Conservation (phyloP, 148 eudicot genomes). For the Nepenthes gracilis region DNA sequence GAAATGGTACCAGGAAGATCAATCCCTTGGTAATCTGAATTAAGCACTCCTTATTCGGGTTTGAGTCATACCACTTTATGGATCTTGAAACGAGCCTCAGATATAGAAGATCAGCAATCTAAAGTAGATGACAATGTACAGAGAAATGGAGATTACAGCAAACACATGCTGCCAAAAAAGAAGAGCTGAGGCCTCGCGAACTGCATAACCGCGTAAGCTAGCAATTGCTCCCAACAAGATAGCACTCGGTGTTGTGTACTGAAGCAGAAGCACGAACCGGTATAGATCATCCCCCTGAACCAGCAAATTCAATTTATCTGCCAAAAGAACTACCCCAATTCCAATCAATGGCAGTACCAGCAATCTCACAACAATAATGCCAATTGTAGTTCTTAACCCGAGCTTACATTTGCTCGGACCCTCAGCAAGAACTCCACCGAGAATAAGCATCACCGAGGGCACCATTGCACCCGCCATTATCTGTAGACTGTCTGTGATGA, state of each 20-base stretch:
- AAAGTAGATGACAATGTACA: constrained; percentile 53
- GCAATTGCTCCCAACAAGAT: constrained; percentile 92
- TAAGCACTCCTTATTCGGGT: too few species aligned
- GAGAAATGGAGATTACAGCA: constrained; percentile 50
- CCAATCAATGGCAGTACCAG: constrained; percentile 69
- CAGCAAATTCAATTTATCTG: constrained; percentile 34
- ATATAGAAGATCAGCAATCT: constrained; percentile 28
- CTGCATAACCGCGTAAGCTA: constrained; percentile 87
- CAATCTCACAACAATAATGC: constrained; percentile 57
- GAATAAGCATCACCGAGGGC: constrained; percentile 70
- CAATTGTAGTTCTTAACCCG: constrained; percentile 50
- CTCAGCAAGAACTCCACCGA: constrained; percentile 87
- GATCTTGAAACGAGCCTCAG: constrained; percentile 5
- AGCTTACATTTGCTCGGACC: constrained; percentile 72
- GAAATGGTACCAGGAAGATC: too few species aligned
- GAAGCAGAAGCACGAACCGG: constrained; percentile 66
- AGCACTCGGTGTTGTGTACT: constrained; percentile 84
- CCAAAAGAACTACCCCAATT: constrained; percentile 46
- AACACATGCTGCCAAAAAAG: constrained; percentile 83
- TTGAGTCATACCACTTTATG: too few species aligned
- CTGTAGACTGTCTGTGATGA: constrained; percentile 51
- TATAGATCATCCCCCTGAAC: constrained; percentile 61
- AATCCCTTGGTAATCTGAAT: too few species aligned
- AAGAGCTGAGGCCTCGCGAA: constrained; percentile 75
- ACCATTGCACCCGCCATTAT: constrained; percentile 79